A percentile compares a stretch with the other conserved stretches of the same genome.
Conservation (phyloP, 495 filamentous ascomycete species). For the Xanthoparmelia taractica region DNA sequence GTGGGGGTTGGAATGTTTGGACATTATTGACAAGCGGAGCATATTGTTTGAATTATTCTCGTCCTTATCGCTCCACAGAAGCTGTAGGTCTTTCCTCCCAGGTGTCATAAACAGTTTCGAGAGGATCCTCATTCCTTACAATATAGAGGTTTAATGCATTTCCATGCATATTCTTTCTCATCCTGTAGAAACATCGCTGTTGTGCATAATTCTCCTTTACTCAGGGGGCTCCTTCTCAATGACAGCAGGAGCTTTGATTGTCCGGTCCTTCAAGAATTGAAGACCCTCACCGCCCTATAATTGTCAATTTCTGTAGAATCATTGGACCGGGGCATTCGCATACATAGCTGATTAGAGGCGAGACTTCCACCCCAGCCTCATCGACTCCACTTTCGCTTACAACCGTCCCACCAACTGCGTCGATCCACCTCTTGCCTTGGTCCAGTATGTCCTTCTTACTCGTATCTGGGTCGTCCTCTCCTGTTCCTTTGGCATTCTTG, state of each 20-base stretch:
- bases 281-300: constrained; percentile 82
- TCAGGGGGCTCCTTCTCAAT: constrained; percentile 57
- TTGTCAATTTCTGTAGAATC: constrained; percentile 30
- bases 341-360: constrained; percentile 92
- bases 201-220: background rate
- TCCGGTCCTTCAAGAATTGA: constrained; percentile 62
- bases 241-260: constrained; percentile 67
- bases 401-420: constrained; percentile 69
- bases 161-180: background rate
- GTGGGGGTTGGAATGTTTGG: constrained; percentile 3
- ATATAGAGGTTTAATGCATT: background rate
- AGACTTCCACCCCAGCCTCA: constrained; percentile 75
- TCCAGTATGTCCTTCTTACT: constrained; percentile 80
- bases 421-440: constrained; percentile 78
- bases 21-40: constrained; percentile 2
- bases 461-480: constrained; percentile 90
- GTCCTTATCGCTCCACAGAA: background rate
- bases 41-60: no score
- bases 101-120: background rate
- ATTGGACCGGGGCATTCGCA: constrained; percentile 35
- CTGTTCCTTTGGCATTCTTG: constrained; percentile 89
- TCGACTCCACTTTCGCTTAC: constrained; percentile 54
- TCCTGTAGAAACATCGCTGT: background rate
- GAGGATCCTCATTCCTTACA: background rate
- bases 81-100: background rate